Base-by-base conservation (phyloP, 2,329 filamentous ascomycete genomes). In the Alternaria alternata region DNA sequence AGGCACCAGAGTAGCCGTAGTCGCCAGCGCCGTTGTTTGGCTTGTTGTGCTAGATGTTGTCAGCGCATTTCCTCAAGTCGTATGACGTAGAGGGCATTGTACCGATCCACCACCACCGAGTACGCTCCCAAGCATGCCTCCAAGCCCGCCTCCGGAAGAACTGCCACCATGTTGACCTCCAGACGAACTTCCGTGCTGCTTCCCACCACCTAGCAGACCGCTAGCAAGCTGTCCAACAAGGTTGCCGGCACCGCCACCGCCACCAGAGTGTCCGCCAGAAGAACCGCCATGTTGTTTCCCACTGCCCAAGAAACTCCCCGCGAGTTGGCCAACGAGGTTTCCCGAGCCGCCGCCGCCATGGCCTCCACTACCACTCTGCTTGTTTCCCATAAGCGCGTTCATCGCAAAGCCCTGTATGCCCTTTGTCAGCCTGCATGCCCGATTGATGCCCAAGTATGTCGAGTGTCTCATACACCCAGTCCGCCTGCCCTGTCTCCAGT, bases 181-280 rank as follows among this genome's bases (percentile, higher is more conserved):
- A 39, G 70, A 42, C 39, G 39, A 85, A 84, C 85, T 78, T 47
- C 70, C 63, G 47, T 76, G 72, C 55, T 77, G 75, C 68, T 79
- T 79, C 39, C 72, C 73, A 54, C 67, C 75, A 41, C 68, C 78
- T 42, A 75, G 77, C 64, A 78, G 83, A 20, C 73, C 73, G 81
- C 71, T 87, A 80, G 74, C 88, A 80, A 75, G 87, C 78, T 81
- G 88, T 83, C 69, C 88, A 77, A 71, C 84, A 69, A 78, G 79
- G 41, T 77, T 76, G 12, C 76, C 74, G 12, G 74, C 74, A 30
- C 80, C 77, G 26, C 76, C 72, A 22, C 74, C 54, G 32, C 78
- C 65, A n/a, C 69, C 62, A 32, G 70, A 66, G 47, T 66, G 66
- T 51, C 74, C 68, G 34, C 72, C 69, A 41, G 69, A 70, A 9